phyloP scores from a whole-genome alignment of 257 asterid species.

The Solanum infundibuliforme region DNA sequence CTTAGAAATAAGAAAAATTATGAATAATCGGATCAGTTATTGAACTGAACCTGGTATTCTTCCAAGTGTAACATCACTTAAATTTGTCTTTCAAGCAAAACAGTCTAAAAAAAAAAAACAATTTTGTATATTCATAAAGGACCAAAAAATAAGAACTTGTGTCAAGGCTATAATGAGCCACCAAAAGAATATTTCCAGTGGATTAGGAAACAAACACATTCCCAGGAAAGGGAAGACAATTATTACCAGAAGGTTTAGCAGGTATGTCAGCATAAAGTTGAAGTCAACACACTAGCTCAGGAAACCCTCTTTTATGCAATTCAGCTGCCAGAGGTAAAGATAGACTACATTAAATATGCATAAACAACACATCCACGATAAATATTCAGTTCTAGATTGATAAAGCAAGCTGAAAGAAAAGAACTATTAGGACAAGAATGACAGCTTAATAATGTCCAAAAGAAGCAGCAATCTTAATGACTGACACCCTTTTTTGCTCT shows the following conservation, averaged over 20 bases:
- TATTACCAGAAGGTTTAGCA: slow-evolving; percentile 75
- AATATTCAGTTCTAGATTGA: slow-evolving; percentile 32
- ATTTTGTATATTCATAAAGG: not conserved
- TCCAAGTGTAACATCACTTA: not conserved
- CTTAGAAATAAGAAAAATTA: slow-evolving; percentile 34
- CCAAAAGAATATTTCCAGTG: not conserved
- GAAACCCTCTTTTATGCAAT: slow-evolving; percentile 72
- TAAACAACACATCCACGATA: slow-evolving; percentile 41
- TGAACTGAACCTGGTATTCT: slow-evolving; percentile 4
- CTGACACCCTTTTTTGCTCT: slow-evolving; percentile 75
- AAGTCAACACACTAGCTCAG: slow-evolving; percentile 82
- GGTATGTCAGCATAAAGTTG: slow-evolving; percentile 81
- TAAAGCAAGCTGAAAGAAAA: slow-evolving; percentile 14
- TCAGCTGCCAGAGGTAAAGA: slow-evolving; percentile 91
- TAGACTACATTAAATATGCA: slow-evolving; percentile 56
- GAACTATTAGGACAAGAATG: slow-evolving; percentile 13
- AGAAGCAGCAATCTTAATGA: slow-evolving; percentile 31
- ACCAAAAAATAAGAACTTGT: not conserved
- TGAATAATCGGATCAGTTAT: slow-evolving; percentile 2
- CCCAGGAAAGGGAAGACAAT: slow-evolving; percentile 48
- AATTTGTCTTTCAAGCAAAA: not conserved
- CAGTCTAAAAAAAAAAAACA: not conserved
- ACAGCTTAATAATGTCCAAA: slow-evolving; percentile 19
- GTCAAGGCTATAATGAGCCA: slow-evolving; percentile 9
- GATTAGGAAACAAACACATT: slow-evolving; percentile 20